phyloP scores from a whole-genome alignment of 257 asterid genomes.

The Solanum dulcamara region DNA sequence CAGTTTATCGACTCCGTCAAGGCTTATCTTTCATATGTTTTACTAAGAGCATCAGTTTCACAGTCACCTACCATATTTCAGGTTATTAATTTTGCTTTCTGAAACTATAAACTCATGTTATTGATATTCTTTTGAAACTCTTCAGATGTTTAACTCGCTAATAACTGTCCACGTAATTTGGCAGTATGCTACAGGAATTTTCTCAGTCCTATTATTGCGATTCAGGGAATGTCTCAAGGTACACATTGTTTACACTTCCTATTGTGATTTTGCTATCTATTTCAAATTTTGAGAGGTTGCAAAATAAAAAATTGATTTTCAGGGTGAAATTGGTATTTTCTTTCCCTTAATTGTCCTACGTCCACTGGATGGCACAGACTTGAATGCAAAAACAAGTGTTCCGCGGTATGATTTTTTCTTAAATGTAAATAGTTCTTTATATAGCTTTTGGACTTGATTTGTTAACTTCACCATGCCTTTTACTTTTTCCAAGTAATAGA shows the following conservation, averaged over 20 bases:
- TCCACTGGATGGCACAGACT: conserved; percentile 82
- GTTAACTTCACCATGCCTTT: neutral
- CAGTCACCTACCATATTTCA: conserved; percentile 65
- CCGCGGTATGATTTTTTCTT: conserved; percentile 57
- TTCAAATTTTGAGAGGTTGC: conserved; percentile 12
- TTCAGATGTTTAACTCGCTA: neutral
- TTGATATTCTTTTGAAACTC: neutral
- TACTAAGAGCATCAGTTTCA: conserved; percentile 83
- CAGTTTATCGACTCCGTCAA: conserved; percentile 80
- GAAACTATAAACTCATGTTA: neutral
- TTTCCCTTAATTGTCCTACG: conserved; percentile 84
- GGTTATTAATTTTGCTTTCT: conserved; percentile 31
- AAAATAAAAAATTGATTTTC: conserved; percentile 13
- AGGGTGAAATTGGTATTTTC: conserved; percentile 97
- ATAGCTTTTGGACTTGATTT: neutral
- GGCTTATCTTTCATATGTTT: conserved; percentile 88
- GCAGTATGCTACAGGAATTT: conserved; percentile 93
- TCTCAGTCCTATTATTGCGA: conserved; percentile 71
- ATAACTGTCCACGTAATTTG: conserved; percentile 11
- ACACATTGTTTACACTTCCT: conserved; percentile 5
- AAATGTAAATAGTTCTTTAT: neutral
- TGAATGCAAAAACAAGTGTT: conserved; percentile 63
- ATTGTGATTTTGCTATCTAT: neutral
- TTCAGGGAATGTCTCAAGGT: conserved; percentile 96
- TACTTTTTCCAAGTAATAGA: neutral